Evolutionary conservation across 1,284 basidiomycete genomes (phyloP).

Genomic region (Hemileccinum hortonii): DNA sequence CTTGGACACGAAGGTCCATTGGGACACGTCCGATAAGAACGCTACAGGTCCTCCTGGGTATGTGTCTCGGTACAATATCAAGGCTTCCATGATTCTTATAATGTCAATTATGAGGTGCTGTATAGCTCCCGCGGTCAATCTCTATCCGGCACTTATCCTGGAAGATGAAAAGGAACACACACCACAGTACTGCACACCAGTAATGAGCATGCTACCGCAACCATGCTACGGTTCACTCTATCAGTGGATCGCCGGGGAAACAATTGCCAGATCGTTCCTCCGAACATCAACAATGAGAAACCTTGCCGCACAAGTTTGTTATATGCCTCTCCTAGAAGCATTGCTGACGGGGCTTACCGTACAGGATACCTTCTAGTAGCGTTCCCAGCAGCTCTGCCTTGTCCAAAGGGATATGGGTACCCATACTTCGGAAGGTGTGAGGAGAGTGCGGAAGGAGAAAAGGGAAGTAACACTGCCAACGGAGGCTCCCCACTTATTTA

Average conservation of each 20-base stretch:
- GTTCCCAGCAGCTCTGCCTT: slow-evolving; percentile 7
- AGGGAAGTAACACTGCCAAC: too few relatives aligned
- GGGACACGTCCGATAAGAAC: neutral
- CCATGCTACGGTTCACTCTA: slow-evolving; percentile 1
- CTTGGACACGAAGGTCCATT: slow-evolving; percentile 7
- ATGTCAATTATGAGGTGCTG: slow-evolving; percentile 6
- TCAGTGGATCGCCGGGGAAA: neutral
- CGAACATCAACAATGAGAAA: slow-evolving; percentile 12
- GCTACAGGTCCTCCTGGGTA: neutral
- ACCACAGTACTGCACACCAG: slow-evolving; percentile 6
- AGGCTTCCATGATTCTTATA: slow-evolving; percentile 1
- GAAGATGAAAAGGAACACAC: neutral
- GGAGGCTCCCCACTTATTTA: neutral
- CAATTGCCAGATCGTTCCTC: slow-evolving; percentile 5
- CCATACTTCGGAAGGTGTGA: neutral
- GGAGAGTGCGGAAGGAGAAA: too few relatives aligned
- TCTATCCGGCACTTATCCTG: neutral
- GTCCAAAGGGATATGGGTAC: neutral
- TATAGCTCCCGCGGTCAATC: neutral
- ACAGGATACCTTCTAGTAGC: slow-evolving; percentile 5
- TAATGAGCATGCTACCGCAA: slow-evolving; percentile 1
- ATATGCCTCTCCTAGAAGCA: neutral
- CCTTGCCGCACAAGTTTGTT: neutral
- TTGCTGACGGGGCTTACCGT: neutral
- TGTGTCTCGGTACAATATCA: neutral